These are phyloP conservation scores for Lodderomyces pseudojiufengensis DNA, from an alignment of 1,139 yeast genomes.

Conservation along the genomic window DNA sequence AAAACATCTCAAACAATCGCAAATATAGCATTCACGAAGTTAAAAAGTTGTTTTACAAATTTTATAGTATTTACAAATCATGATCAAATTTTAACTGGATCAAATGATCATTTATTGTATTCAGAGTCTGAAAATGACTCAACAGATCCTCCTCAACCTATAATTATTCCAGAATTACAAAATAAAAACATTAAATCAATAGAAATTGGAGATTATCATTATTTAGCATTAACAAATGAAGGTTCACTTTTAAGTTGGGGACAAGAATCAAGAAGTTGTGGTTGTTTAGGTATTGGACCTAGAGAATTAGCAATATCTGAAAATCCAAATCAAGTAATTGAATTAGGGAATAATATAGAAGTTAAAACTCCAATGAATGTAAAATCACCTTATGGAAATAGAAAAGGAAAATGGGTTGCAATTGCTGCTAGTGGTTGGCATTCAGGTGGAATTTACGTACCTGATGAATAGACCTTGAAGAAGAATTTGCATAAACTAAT, in stretches of 20 bases:
- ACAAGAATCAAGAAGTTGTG: slow-evolving; percentile 56
- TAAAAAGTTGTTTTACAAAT: slow-evolving; percentile 28
- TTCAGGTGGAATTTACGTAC: slow-evolving; percentile 50
- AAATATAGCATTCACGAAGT: slow-evolving; percentile 12
- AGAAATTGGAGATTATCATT: slow-evolving; percentile 74
- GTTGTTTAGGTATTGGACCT: slow-evolving; percentile 67
- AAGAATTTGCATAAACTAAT: too few species aligned
- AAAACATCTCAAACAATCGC: slow-evolving; percentile 15
- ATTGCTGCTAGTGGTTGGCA: slow-evolving; percentile 84
- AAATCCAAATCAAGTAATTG: slow-evolving; percentile 11
- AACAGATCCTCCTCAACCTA: slow-evolving; percentile 7
- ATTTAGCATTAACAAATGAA: slow-evolving; percentile 53
- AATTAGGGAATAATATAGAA: slow-evolving; percentile 35
- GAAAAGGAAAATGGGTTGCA: slow-evolving; percentile 43
- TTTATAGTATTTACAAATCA: slow-evolving; percentile 34
- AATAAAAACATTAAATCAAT: slow-evolving; percentile 42
- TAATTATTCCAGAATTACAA: slow-evolving; percentile 43
- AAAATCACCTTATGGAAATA: slow-evolving; percentile 18
- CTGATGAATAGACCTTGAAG: slow-evolving; percentile 9
- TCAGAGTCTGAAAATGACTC: background rate
- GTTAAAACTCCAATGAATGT: slow-evolving; percentile 46
- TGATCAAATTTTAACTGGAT: slow-evolving; percentile 15
- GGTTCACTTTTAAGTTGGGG: slow-evolving; percentile 76
- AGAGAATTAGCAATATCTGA: slow-evolving; percentile 20
- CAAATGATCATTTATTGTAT: slow-evolving; percentile 8